Evolutionary conservation across 2,329 filamentous ascomycete species (phyloP), one percentile per base, ranked within the genome.

Genomic region (Intubia oerlemansii): DNA sequence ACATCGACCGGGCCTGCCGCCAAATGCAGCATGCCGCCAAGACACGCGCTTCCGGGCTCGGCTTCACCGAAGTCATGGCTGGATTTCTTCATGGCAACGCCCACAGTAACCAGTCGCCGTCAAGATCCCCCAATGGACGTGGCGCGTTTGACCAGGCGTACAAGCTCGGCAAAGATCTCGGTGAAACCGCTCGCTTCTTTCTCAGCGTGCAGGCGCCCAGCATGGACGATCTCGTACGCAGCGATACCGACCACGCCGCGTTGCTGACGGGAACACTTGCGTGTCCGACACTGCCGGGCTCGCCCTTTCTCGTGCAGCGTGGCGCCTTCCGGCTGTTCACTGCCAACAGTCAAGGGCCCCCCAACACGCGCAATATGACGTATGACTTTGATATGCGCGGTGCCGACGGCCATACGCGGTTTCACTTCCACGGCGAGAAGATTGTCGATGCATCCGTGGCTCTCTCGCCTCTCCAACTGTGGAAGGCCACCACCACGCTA

Each of bases 21-120:
- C 45, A 48, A 10, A 56, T 64, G 30, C 41, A 44, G 13, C 41
- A 44, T 14, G 62, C 59, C n/a, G n/a, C n/a, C n/a, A n/a, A n/a
- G n/a, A n/a, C n/a, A n/a, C n/a, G n/a, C n/a, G n/a, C n/a, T n/a
- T 48, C 48, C 24, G 63, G 65, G 0, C 56, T 71, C 30, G 61
- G 59, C 15, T 75, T 75, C 40, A 63, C 62, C 1, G 68, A 75
- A 42, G 59, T 71, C 32, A 71, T 75, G 66, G 56, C 59, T 7
- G 69, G 69, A 8, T 64, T 62, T 37, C 53, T 76, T 16, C 62
- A 68, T 37, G 42, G 48, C 26, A 52, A 54, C 22, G 41, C 17
- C 4, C 14, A 21, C n/a, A 10, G 19, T n/a, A 4, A n/a, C 7
- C 13, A 7, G 24, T 16, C 8, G n/a, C 12, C 10, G 11, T 45